Evolutionary conservation across 306 rosid species (phyloP), one percentile per base, ranked within the genome.

Genomic region (Abrus precatorius): DNA sequence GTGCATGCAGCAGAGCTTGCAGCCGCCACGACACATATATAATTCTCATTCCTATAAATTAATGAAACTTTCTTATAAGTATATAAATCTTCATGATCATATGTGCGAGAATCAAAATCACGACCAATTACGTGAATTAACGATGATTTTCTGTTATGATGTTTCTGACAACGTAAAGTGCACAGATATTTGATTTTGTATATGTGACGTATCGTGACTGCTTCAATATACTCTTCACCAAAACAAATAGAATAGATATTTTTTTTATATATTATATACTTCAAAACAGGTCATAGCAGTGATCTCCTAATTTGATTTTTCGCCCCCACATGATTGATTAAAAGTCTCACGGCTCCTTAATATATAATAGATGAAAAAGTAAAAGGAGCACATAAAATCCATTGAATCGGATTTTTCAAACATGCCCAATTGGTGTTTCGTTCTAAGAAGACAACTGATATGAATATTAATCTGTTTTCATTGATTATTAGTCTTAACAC

Each of bases 401-500:
- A 40, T 1, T 38, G 65, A 73, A 73, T 56, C 14, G 6, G 43
- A 43, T 6, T 45, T 74, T 74, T 41, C 55, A 74, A 57, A 75
- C 59, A 75, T 10, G 20, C 6, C 55, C 14, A 33, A 38, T 60
- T 76, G 29, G 80, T 48, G 72, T 50, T 76, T 61, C 72, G 49
- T 62, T 76, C 80, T 63, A 63, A 20, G 63, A 49, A 63, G 72
- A 36, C 80, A 76, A 14, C n/a, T 5, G 1, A 0, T 43, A 10
- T 28, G 67, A 0, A 14, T 53, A 29, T 7, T 11, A 27, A 40
- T 10, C 60, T 9, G 48, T n/a, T 44, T 59, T 59, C 5, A 74
- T 40, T 44, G 6, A 3, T 20, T 12, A 45, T 29, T 45, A 10
- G 27, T 32, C 5, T 5, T 7, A 29, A 43, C n/a, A 74, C 2